A percentile compares a stretch with the other conserved stretches of the same genome.
These are phyloP conservation scores for Leccinum discolor DNA, from an alignment of 1,284 basidiomycete species.

Conservation along the genomic window DNA sequence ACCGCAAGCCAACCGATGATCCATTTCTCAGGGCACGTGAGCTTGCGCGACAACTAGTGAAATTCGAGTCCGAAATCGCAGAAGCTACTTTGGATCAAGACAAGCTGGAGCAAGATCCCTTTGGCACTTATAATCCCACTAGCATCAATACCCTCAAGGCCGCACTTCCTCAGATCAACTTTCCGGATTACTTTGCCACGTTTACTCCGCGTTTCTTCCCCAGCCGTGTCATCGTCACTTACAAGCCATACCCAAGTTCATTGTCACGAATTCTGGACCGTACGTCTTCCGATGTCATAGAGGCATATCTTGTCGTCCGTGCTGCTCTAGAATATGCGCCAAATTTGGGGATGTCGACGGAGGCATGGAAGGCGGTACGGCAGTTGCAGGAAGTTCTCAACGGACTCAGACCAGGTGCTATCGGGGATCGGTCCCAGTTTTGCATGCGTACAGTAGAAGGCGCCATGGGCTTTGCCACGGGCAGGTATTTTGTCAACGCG, in stretches of 20 bases:
- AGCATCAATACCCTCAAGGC: conserved; percentile 70
- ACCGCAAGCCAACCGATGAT: conserved; percentile 37
- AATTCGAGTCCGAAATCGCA: conserved; percentile 84
- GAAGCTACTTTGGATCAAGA: conserved; percentile 82
- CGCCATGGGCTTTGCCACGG: conserved; percentile 73
- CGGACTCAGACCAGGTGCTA: conserved; percentile 87
- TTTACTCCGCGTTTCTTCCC: conserved; percentile 84
- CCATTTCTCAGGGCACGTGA: conserved; percentile 51
- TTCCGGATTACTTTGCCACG: conserved; percentile 82
- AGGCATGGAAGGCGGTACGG: conserved; percentile 75
- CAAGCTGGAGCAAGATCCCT: conserved; percentile 73
- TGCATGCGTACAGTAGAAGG: conserved; percentile 67
- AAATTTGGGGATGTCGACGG: conserved; percentile 72
- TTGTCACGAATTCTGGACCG: conserved; percentile 73
- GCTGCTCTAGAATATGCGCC: conserved; percentile 67
- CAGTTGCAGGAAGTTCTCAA: conserved; percentile 71
- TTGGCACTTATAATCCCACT: conserved; percentile 89
- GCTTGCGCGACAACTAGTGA: conserved; percentile 75
- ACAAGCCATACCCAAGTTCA: conserved; percentile 76
- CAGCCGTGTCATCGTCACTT: conserved; percentile 76
- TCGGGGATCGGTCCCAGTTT: conserved; percentile 81
- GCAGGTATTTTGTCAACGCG: conserved; percentile 84
- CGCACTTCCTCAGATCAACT: conserved; percentile 78
- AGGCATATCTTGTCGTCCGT: conserved; percentile 84
- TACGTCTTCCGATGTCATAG: conserved; percentile 74